Evolutionary conservation across 2,329 filamentous ascomycete species (phyloP).

Genomic region (Aspergillus awamori): DNA sequence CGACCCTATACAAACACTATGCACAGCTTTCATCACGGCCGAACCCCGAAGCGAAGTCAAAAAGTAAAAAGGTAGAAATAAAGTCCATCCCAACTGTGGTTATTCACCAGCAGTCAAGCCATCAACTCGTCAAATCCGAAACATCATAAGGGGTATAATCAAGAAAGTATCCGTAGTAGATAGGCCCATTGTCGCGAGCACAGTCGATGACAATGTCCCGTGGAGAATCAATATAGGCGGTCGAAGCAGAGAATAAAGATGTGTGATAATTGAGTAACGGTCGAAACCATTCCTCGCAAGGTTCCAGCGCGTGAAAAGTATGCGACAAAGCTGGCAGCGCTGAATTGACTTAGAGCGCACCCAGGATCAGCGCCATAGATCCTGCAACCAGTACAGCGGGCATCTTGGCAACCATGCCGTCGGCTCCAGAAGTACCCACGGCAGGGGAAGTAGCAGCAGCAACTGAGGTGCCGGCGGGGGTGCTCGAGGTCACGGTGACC

Average conservation of each 20-base stretch:
- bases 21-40: slow-evolving; percentile 7
- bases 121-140: slow-evolving; percentile 35
- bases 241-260: slow-evolving; percentile 25
- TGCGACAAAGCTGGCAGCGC: slow-evolving; percentile 1
- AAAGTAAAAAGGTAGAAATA: not conserved
- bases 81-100: slow-evolving; percentile 7
- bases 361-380: slow-evolving; percentile 42
- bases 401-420: slow-evolving; percentile 26
- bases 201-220: slow-evolving; percentile 3
- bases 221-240: slow-evolving; percentile 11
- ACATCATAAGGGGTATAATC: slow-evolving; percentile 35
- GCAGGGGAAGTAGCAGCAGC: slow-evolving; percentile 23
- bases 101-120: slow-evolving; percentile 20
- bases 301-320: not conserved
- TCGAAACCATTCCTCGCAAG: not conserved
- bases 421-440: slow-evolving; percentile 20
- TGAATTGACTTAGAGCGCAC: slow-evolving; percentile 34
- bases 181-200: slow-evolving; percentile 14
- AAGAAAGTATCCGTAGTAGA: slow-evolving; percentile 27
- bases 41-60: slow-evolving; percentile 1
- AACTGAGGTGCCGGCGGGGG: slow-evolving; percentile 23
- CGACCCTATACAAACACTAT: slow-evolving; percentile 13
- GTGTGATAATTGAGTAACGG: slow-evolving; percentile 11
- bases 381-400: slow-evolving; percentile 40
- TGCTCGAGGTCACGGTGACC: slow-evolving; percentile 19